These are phyloP conservation scores for Cladosporium austrohemisphaericum DNA, from an alignment of 2,329 filamentous ascomycete genomes.

Conservation along the genomic window DNA sequence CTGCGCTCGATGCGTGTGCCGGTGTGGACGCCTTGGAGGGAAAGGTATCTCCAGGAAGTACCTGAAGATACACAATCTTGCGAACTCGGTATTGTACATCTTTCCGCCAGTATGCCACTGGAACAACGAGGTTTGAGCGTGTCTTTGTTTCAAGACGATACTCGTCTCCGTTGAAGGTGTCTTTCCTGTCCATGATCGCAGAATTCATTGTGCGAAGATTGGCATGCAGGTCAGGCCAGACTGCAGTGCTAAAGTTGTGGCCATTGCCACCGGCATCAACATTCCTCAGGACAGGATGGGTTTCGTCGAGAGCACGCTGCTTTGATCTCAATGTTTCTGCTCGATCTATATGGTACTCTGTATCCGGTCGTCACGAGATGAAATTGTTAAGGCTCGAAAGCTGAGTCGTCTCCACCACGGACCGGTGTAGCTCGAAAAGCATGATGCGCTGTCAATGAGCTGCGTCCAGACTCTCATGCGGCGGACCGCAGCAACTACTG, in stretches of 20 bases:
- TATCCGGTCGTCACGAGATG: not conserved
- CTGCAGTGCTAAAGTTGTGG: conserved; percentile 9
- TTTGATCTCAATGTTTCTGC: too few species aligned
- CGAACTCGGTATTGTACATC: too few species aligned
- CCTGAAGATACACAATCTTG: too few species aligned
- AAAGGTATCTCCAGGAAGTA: too few species aligned
- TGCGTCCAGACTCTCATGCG: not conserved
- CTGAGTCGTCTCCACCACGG: too few species aligned
- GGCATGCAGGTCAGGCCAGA: not conserved
- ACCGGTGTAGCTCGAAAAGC: conserved; percentile 8
- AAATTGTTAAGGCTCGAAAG: too few species aligned
- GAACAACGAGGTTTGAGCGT: not conserved
- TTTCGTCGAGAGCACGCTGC: too few species aligned
- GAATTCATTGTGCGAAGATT: conserved; percentile 8
- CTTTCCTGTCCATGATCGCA: too few species aligned
- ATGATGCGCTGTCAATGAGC: conserved; percentile 10
- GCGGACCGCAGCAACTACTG: not conserved
- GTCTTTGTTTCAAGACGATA: not conserved
- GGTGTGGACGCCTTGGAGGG: not conserved
- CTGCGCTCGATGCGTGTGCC: not conserved
- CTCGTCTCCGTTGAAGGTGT: not conserved
- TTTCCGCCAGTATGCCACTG: not conserved
- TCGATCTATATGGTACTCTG: not conserved
- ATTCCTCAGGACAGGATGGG: too few species aligned
- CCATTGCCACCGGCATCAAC: too few species aligned